These are phyloP conservation scores for Tylopilus sp. DNA, from an alignment of 768 basidiomycete genomes.

Conservation along the genomic window DNA sequence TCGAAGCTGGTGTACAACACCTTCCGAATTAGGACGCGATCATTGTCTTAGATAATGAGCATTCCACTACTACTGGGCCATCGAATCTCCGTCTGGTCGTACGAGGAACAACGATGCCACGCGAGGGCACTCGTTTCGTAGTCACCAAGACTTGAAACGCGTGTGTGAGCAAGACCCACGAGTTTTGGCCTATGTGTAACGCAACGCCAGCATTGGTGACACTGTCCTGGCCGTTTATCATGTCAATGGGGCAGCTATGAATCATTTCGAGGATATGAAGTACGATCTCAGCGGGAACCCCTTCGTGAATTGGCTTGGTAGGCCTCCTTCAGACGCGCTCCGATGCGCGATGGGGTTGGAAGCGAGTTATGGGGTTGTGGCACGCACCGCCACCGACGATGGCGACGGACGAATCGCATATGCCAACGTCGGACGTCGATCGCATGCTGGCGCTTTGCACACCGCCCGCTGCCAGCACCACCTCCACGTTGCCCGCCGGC, in stretches of 20 bases:
- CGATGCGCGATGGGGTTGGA: no score
- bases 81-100: not conserved
- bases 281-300: no score
- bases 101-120: not conserved
- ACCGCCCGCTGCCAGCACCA: not conserved
- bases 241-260: no score
- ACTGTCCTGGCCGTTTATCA: no score
- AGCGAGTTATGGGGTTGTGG: no score
- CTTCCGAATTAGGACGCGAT: slow-evolving; percentile 15
- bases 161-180: not conserved
- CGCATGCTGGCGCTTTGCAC: slow-evolving; percentile 6
- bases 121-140: not conserved
- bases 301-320: no score
- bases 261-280: no score
- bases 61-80: not conserved
- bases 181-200: no score
- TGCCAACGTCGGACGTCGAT: slow-evolving; percentile 2
- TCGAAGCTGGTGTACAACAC: slow-evolving; percentile 16
- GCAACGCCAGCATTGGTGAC: no score
- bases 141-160: not conserved
- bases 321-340: no score
- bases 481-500: slow-evolving; percentile 1
- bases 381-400: no score
- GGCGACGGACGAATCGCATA: no score
- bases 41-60: not conserved